phyloP scores from a whole-genome alignment of 208 protist genomes.

The Jaenimonas drosophilae region DNA sequence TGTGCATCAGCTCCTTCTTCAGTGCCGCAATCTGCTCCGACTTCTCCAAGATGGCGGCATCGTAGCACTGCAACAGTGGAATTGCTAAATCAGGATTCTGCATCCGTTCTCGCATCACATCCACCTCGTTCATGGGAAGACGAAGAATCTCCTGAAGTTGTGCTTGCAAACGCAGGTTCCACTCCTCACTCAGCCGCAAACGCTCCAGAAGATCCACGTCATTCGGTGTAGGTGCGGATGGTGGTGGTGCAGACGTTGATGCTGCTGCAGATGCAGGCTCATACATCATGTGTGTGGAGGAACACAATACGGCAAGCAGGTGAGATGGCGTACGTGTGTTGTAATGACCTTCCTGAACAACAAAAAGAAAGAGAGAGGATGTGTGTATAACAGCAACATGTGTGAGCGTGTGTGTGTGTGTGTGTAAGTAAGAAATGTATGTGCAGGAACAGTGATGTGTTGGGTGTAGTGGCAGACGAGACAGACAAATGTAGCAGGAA shows the following conservation, averaged over 20 bases:
- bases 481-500: constrained; percentile 4
- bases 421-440: too few relatives aligned
- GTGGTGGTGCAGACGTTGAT: too few relatives aligned
- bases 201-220: constrained; percentile 43
- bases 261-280: too few relatives aligned
- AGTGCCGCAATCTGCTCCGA: constrained; percentile 34
- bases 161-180: constrained; percentile 62
- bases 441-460: too few relatives aligned
- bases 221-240: too few relatives aligned
- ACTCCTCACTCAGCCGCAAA: constrained; percentile 62
- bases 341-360: too few relatives aligned
- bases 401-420: too few relatives aligned
- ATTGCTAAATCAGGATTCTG: constrained; percentile 74
- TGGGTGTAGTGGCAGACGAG: background rate
- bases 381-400: too few relatives aligned
- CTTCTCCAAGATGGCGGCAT: constrained; percentile 69
- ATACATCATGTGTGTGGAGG: too few relatives aligned
- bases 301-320: too few relatives aligned
- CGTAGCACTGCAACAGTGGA: constrained; percentile 80
- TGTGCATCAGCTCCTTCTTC: constrained; percentile 10
- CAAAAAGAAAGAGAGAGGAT: too few relatives aligned
- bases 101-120: constrained; percentile 55
- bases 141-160: constrained; percentile 67
- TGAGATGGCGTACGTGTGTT: too few relatives aligned
- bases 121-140: constrained; percentile 49